Conservation (phyloP, 495 filamentous ascomycete species). For the Pyronema domesticum region DNA sequence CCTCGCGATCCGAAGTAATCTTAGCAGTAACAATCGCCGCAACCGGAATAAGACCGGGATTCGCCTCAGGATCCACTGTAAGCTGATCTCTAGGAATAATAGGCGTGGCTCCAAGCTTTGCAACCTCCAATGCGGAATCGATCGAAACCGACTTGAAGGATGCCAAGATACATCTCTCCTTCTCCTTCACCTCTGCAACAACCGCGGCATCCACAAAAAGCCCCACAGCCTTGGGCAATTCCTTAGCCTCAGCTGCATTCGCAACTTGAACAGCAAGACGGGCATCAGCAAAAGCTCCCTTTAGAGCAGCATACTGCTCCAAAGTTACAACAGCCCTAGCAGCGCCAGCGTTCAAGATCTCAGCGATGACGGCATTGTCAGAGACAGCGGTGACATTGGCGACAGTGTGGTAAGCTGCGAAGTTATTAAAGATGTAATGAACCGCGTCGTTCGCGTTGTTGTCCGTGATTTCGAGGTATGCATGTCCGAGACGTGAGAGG, state of each 20-base stretch:
- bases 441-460: constrained; percentile 41
- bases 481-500: constrained; percentile 58
- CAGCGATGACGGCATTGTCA: constrained; percentile 50
- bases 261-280: constrained; percentile 36
- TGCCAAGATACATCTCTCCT: constrained; percentile 29
- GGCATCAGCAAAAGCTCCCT: constrained; percentile 38
- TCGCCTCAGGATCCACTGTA: constrained; percentile 43
- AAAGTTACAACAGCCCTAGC: constrained; percentile 65
- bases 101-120: constrained; percentile 45
- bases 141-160: constrained; percentile 13
- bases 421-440: constrained; percentile 36
- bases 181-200: constrained; percentile 25
- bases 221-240: constrained; percentile 33
- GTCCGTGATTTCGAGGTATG: constrained; percentile 48
- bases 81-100: constrained; percentile 55
- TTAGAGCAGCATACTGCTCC: constrained; percentile 41
- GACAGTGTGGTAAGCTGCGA: constrained; percentile 38
- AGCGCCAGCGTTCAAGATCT: constrained; percentile 74
- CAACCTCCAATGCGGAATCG: constrained; percentile 32
- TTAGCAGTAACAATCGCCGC: constrained; percentile 48
- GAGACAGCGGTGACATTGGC: constrained; percentile 58
- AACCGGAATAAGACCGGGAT: constrained; percentile 42
- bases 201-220: constrained; percentile 31
- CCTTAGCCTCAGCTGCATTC: constrained; percentile 28
- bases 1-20: constrained; percentile 63